Evolutionary conservation across 768 basidiomycete genomes (phyloP), one percentile per base, ranked within the genome.

Genomic region (Zangia roseola): DNA sequence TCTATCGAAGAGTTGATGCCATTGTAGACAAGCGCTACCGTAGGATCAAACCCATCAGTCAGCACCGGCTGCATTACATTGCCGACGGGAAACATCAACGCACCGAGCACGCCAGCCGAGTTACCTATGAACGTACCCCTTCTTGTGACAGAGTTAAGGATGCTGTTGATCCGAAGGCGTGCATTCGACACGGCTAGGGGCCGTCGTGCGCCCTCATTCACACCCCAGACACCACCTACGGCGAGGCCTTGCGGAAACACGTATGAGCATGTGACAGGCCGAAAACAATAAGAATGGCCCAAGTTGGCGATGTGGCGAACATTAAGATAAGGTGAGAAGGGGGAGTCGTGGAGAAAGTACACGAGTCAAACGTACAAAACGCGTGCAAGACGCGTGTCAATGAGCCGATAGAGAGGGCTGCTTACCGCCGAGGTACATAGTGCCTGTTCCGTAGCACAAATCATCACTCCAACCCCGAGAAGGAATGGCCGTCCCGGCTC

Each of bases 381-480:
- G 61, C 65, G 65, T 62, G 72, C 77, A 68, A 75, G 78, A 76
- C 68, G 62, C 67, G 53, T 67, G 69, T 61, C 43, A 28, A 56
- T 53, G 62, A 80, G 74, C 75, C 79, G 77, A 82, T 80, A 77
- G 80, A 80, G 78, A 76, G 77, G 69, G 49, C 52, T 54, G 85
- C 91, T 67, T 67, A 97, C 95, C 95, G 70, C 89, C 81, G 49
- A 99, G 84, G 83, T 99, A 99, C 76, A 94, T 97, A 58, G 94
- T 94, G 55, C 97, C 97, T 62, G 94, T 97, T 64, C 97, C 97
- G 73, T 98, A 97, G 81, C 94, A 97, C 52, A 99, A 74, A 75
- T 99, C 97, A 76, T 99, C 97, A 74, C 92, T 91, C 94, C 93
- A 98, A 55, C 97, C 94, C 75, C 97, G 78, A 67, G 87, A 90